These are phyloP conservation scores for Paramecium bursaria DNA, from an alignment of 73 alveolate genomes.

Conservation along the genomic window DNA sequence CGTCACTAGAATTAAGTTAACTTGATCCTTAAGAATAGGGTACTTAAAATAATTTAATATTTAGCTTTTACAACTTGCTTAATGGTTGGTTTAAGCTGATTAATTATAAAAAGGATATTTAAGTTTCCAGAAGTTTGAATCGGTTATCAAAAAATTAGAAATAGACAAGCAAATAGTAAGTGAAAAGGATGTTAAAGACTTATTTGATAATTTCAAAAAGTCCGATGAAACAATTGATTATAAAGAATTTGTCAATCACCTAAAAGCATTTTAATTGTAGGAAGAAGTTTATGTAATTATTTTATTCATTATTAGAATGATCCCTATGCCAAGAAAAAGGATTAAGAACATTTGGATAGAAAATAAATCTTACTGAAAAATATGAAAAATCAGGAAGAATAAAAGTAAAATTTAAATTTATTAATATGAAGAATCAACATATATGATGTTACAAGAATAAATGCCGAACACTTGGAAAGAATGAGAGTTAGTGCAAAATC, in stretches of 20 bases:
- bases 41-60: constrained; percentile 12
- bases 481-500: constrained; percentile 47
- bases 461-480: constrained; percentile 45
- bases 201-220: constrained; percentile 51
- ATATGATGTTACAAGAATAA: constrained; percentile 27
- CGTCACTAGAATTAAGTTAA: constrained; percentile 69
- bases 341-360: constrained; percentile 40
- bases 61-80: constrained; percentile 43
- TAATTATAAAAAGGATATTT: constrained; percentile 34
- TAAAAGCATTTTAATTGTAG: constrained; percentile 33
- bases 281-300: constrained; percentile 59
- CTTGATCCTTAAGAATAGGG: constrained; percentile 70
- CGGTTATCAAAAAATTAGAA: constrained; percentile 58
- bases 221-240: constrained; percentile 66
- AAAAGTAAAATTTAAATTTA: background rate
- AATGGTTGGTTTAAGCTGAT: constrained; percentile 6
- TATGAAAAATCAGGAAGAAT: constrained; percentile 50
- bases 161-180: constrained; percentile 51
- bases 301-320: background rate
- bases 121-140: constrained; percentile 19
- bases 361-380: constrained; percentile 28
- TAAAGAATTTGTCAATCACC: constrained; percentile 49
- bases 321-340: background rate
- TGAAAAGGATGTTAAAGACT: constrained; percentile 29
- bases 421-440: background rate